Evolutionary conservation across 148 eudicot genomes (phyloP).

Genomic region (Cornus suecica): DNA sequence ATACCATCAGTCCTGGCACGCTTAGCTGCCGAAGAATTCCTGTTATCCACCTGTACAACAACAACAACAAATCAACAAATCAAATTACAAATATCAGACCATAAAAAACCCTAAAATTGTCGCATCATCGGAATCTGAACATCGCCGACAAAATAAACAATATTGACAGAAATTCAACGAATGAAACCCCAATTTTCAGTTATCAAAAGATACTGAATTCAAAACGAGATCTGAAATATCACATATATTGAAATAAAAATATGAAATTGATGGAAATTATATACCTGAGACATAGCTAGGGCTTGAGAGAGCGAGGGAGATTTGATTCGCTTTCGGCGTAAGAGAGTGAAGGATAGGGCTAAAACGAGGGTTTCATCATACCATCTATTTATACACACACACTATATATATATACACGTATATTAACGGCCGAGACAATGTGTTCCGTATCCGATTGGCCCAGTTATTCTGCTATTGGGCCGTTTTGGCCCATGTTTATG

Average conservation of each 20-base stretch:
- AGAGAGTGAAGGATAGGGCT: neutral
- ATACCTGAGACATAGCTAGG: conserved; percentile 53
- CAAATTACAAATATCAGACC: neutral
- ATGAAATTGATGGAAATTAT: neutral
- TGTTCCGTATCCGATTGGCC: no score
- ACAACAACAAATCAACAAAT: conserved; percentile 7
- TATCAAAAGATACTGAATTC: neutral
- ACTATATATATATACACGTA: neutral
- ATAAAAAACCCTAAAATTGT: neutral
- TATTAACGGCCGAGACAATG: neutral
- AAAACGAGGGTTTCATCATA: neutral
- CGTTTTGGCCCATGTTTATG: no score
- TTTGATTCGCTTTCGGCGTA: conserved; percentile 2
- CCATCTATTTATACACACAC: neutral
- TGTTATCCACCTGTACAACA: conserved; percentile 62
- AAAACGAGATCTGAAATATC: neutral
- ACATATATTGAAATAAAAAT: neutral
- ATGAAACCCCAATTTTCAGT: neutral
- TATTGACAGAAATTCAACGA: no score
- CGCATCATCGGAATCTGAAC: neutral
- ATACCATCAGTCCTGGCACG: conserved; percentile 94
- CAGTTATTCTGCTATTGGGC: no score
- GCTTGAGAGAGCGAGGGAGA: conserved; percentile 8
- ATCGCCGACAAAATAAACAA: neutral
- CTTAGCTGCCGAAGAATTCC: conserved; percentile 77